Percentiles rank a stretch among this genome's conserved stretches.
These are phyloP conservation scores for Kitagawia praeruptora DNA, from an alignment of 129 eudicot genomes.

Conservation along the genomic window DNA sequence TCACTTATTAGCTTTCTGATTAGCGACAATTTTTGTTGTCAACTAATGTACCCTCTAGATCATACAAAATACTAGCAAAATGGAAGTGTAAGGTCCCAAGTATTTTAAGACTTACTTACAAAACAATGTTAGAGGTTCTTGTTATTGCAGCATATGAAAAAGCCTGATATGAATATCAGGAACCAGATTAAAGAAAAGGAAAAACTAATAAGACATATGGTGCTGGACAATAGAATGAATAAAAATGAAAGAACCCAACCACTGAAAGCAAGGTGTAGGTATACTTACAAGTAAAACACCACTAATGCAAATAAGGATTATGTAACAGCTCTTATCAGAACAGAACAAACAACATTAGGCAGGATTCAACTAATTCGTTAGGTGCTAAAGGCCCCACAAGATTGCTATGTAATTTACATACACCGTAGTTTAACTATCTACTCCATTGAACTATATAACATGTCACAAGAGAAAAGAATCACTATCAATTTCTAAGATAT, in stretches of 20 bases:
- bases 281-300: background rate
- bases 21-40: background rate
- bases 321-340: background rate
- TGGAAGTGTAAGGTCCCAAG: background rate
- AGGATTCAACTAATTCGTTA: background rate
- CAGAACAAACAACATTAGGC: background rate
- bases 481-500: background rate
- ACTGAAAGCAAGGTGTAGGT: background rate
- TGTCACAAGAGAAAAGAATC: background rate
- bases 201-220: no score
- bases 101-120: background rate
- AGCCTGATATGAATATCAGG: background rate
- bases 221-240: background rate
- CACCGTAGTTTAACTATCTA: background rate
- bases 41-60: background rate
- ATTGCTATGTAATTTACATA: background rate
- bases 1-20: background rate
- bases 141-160: background rate
- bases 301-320: background rate
- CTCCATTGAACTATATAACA: background rate
- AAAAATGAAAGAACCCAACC: background rate
- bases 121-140: background rate
- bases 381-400: background rate
- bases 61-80: background rate
- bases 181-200: background rate